Percentiles rank a stretch among this genome's conserved stretches.
Evolutionary conservation across 2,329 filamentous ascomycete genomes (phyloP).

Genomic region (Colletotrichum caudatum): DNA sequence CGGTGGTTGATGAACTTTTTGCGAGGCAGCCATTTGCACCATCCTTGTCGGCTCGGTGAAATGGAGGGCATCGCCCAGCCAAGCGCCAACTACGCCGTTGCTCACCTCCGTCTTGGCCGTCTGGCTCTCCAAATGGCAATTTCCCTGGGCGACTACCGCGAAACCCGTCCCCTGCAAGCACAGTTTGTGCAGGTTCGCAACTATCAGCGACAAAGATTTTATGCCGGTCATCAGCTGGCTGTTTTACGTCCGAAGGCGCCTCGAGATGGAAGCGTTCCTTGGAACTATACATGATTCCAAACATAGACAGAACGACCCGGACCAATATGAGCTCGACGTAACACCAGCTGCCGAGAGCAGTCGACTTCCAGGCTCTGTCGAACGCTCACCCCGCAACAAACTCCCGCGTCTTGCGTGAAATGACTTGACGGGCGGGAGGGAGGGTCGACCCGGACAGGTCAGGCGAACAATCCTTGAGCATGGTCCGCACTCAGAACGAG

Average conservation of each 20-base stretch:
- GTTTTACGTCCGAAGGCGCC: not conserved
- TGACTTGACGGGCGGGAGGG: conserved; percentile 26
- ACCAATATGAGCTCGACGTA: not conserved
- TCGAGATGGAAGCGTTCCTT: not conserved
- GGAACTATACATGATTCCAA: not conserved
- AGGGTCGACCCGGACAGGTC: conserved; percentile 22
- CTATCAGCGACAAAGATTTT: not conserved
- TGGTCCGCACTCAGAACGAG: conserved; percentile 25
- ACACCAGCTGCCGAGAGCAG: not conserved
- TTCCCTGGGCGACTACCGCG: not conserved
- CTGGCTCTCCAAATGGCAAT: conserved; percentile 23
- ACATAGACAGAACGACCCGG: not conserved
- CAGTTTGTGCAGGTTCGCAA: not conserved
- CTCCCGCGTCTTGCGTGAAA: conserved; percentile 5
- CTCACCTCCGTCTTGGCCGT: conserved; percentile 35
- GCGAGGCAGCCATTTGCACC: conserved; percentile 27
- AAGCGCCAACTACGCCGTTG: not conserved
- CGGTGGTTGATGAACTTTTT: not conserved
- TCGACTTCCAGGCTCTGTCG: not conserved
- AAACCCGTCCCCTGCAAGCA: not conserved
- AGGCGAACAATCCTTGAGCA: conserved; percentile 12
- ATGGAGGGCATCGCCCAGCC: conserved; percentile 19
- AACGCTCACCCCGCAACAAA: conserved; percentile 14
- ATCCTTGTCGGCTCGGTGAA: conserved; percentile 40
- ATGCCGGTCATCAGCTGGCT: not conserved